Evolutionary conservation across 2,329 filamentous ascomycete genomes (phyloP).

Genomic region (Fusarium nisikadoi): DNA sequence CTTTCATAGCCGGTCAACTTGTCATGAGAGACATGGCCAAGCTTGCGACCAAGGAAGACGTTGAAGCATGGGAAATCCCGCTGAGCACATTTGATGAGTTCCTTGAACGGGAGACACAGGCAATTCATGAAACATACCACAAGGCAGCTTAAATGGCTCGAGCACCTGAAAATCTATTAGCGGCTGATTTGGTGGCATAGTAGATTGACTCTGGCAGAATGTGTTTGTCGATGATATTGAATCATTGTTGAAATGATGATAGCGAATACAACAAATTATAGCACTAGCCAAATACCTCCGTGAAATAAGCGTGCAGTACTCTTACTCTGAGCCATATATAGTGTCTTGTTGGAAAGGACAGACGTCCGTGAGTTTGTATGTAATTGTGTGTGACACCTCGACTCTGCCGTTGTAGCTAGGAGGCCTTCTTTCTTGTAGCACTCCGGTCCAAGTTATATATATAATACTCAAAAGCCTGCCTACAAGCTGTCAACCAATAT

Average conservation of each 20-base stretch:
- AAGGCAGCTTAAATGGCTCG: not conserved
- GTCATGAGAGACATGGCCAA: slow-evolving; percentile 49
- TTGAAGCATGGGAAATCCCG: slow-evolving; percentile 52
- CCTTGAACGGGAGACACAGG: slow-evolving; percentile 52
- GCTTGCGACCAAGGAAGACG: slow-evolving; percentile 50
- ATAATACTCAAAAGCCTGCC: slow-evolving; percentile 16
- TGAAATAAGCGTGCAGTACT: not conserved
- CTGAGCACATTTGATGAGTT: slow-evolving; percentile 58
- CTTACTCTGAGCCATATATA: not conserved
- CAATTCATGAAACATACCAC: slow-evolving; percentile 46
- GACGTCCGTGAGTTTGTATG: not conserved
- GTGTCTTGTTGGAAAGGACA: not conserved
- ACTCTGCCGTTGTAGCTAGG: not conserved
- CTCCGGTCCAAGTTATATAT: slow-evolving; percentile 1
- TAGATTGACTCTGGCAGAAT: not conserved
- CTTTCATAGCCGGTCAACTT: slow-evolving; percentile 53
- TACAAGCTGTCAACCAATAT: slow-evolving; percentile 14
- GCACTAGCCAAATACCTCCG: not conserved
- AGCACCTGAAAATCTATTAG: too few relatives aligned
- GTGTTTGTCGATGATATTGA: not conserved
- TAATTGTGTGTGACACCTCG: not conserved
- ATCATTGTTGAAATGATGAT: not conserved
- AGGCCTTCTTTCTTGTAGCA: not conserved
- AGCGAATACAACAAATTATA: not conserved
- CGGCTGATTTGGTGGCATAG: not conserved